These are phyloP conservation scores for Linderniella brevidens DNA, from an alignment of 257 asterid species.

Conservation along the genomic window DNA sequence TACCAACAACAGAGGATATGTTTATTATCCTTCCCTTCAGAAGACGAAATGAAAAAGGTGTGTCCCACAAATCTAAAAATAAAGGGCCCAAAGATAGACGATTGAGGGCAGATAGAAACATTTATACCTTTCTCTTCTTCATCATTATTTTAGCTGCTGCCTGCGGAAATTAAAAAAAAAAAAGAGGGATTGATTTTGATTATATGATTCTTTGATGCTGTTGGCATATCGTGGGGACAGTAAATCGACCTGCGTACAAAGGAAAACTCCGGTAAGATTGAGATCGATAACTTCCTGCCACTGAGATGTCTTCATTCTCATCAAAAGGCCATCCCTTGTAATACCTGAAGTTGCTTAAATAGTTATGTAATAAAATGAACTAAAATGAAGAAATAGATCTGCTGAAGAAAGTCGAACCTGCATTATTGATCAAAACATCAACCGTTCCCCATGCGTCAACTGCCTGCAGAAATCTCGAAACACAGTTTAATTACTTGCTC, in stretches of 20 bases:
- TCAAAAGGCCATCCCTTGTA: slow-evolving; percentile 83
- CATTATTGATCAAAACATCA: slow-evolving; percentile 79
- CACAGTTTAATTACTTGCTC: slow-evolving; percentile 13
- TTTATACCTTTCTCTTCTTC: slow-evolving; percentile 86
- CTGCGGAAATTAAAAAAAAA: slow-evolving; percentile 26
- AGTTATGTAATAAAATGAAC: neutral
- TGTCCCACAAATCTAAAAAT: neutral
- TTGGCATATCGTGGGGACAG: slow-evolving; percentile 1
- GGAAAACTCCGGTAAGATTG: slow-evolving; percentile 86
- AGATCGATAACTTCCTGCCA: slow-evolving; percentile 97
- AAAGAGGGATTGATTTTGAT: neutral
- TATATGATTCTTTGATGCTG: too few species aligned
- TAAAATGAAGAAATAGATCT: slow-evolving; percentile 4
- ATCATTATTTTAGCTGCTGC: slow-evolving; percentile 97
- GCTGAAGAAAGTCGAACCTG: slow-evolving; percentile 31
- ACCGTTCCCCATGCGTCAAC: slow-evolving; percentile 89
- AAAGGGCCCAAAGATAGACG: neutral
- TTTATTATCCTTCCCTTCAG: slow-evolving; percentile 85
- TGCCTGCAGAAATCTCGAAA: slow-evolving; percentile 42
- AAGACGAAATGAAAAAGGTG: slow-evolving; percentile 7
- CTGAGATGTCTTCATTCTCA: slow-evolving; percentile 85
- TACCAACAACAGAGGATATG: slow-evolving; percentile 90
- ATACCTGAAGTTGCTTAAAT: slow-evolving; percentile 36
- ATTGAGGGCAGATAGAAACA: neutral
- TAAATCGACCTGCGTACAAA: slow-evolving; percentile 70